Conservation (phyloP, 2,329 filamentous ascomycete species). For the Tolypocladium nubicola region DNA sequence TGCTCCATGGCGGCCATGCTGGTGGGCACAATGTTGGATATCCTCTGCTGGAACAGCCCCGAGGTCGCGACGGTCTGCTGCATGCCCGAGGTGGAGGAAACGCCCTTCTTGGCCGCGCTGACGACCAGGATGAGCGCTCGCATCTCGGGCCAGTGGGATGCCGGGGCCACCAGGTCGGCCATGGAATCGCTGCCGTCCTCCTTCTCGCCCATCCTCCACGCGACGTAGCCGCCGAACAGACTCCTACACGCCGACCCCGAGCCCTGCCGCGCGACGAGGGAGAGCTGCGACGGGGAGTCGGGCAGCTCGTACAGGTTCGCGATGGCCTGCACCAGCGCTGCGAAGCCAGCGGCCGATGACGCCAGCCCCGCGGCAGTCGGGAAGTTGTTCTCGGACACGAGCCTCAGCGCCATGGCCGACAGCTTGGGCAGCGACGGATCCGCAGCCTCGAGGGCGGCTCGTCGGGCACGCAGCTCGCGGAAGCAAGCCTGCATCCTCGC, state of each 20-base stretch:
- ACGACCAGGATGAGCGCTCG: constrained; percentile 84
- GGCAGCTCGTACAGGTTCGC: constrained; percentile 85
- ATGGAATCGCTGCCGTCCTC: constrained; percentile 77
- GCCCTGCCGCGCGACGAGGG: constrained; percentile 81
- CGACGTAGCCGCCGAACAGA: constrained; percentile 90
- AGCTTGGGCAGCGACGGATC: constrained; percentile 74
- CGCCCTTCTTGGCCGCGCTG: constrained; percentile 89
- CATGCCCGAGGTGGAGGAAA: constrained; percentile 89
- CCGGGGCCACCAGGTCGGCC: constrained; percentile 80
- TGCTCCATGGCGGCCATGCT: constrained; percentile 80
- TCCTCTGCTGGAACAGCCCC: constrained; percentile 71
- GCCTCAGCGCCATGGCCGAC: constrained; percentile 63
- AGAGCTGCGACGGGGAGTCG: constrained; percentile 71
- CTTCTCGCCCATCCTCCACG: constrained; percentile 73
- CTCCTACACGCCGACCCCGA: constrained; percentile 91
- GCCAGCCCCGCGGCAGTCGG: constrained; percentile 88
- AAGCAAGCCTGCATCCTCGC: constrained; percentile 93
- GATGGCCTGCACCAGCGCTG: constrained; percentile 69
- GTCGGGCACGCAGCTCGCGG: constrained; percentile 69
- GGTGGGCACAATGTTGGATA: constrained; percentile 65
- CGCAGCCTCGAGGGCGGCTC: constrained; percentile 61
- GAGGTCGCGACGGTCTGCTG: constrained; percentile 92
- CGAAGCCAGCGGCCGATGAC: constrained; percentile 59
- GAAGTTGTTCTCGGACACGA: constrained; percentile 98
- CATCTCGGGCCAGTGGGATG: constrained; percentile 92